Conservation (phyloP, 1,284 basidiomycete species). For the Tranzscheliella williamsii region DNA sequence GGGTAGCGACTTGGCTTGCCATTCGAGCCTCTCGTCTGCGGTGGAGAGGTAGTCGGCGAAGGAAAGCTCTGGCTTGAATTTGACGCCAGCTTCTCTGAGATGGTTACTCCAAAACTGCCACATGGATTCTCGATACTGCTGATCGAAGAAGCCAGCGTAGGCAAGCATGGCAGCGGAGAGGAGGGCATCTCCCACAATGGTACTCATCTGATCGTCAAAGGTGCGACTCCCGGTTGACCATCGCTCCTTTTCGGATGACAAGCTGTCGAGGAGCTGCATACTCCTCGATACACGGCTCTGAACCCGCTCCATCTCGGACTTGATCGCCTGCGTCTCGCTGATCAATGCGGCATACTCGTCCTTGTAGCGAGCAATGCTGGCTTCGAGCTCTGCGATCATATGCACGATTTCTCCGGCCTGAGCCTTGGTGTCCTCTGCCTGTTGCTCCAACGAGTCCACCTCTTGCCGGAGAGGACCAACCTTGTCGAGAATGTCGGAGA, state of each 20-base stretch:
- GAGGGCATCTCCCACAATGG: constrained; percentile 94
- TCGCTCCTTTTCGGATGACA: constrained; percentile 90
- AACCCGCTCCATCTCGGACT: constrained; percentile 95
- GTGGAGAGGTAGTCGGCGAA: constrained; percentile 95
- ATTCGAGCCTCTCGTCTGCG: constrained; percentile 90
- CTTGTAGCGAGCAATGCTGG: constrained; percentile 91
- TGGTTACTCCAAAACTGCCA: constrained; percentile 93
- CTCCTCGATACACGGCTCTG: constrained; percentile 95
- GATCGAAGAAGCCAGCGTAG: constrained; percentile 98
- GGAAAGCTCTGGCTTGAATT: constrained; percentile 88
- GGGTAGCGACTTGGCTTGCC: constrained; percentile 93
- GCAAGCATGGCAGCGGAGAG: constrained; percentile 95
- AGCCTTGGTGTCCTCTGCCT: constrained; percentile 89
- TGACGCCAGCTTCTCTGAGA: constrained; percentile 83
- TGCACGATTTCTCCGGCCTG: constrained; percentile 85
- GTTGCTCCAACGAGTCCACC: constrained; percentile 86
- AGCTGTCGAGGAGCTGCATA: constrained; percentile 89
- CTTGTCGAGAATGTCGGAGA: constrained; percentile 96
- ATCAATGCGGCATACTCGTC: constrained; percentile 96
- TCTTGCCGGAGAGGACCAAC: constrained; percentile 96
- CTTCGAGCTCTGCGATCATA: constrained; percentile 90
- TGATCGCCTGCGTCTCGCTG: constrained; percentile 96
- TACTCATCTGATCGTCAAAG: constrained; percentile 98
- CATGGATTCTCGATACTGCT: constrained; percentile 95
- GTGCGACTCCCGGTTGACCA: constrained; percentile 95